These are phyloP conservation scores for Lonicera japonica DNA, from an alignment of 129 eudicot species.

Conservation along the genomic window DNA sequence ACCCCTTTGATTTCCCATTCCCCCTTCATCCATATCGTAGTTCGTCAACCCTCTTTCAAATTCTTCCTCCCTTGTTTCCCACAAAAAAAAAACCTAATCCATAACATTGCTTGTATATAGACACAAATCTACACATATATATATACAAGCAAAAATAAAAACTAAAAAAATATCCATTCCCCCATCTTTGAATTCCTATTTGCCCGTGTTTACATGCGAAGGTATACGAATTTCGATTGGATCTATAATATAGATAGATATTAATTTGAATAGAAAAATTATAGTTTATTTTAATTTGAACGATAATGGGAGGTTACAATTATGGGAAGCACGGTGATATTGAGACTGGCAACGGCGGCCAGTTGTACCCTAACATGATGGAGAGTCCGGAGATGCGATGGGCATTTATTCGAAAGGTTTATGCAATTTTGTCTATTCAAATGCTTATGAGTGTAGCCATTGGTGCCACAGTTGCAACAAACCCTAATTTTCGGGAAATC, in stretches of 20 bases:
- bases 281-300: too few species aligned
- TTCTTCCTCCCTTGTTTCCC: too few species aligned
- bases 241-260: background rate
- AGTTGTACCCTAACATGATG: constrained; percentile 48
- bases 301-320: background rate
- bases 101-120: too few species aligned
- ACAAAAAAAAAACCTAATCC: too few species aligned
- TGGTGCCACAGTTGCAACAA: constrained; percentile 36
- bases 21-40: too few species aligned
- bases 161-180: too few species aligned
- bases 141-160: too few species aligned
- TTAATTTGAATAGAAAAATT: too few species aligned
- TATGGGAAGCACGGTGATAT: constrained; percentile 14
- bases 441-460: constrained; percentile 43
- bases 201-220: background rate
- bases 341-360: constrained; percentile 30
- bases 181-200: too few species aligned
- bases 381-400: constrained; percentile 72
- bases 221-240: background rate
- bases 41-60: too few species aligned
- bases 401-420: constrained; percentile 83
- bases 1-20: too few species aligned
- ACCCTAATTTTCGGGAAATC: constrained; percentile 27
- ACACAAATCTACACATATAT: too few species aligned
- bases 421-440: constrained; percentile 46